Conservation (phyloP, 176 grass and related monocot genomes). For the Cocos nucifera region DNA sequence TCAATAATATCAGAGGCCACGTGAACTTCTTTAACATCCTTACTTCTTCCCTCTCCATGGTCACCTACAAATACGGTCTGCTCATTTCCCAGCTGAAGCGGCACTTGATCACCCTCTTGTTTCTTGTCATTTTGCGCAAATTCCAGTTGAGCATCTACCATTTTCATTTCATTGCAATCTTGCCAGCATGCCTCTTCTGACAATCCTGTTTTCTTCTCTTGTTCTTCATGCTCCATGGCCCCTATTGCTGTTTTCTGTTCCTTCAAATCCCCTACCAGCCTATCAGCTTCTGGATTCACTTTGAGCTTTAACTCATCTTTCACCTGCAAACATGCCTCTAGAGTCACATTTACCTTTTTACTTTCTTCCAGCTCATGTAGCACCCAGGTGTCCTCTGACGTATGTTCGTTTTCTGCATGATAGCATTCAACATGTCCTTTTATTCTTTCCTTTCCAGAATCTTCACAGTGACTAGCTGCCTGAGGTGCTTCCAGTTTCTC, state of each 20-base stretch:
- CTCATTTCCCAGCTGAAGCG: conserved; percentile 20
- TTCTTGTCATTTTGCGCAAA: conserved; percentile 18
- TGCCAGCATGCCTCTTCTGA: conserved; percentile 11
- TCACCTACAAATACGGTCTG: neutral
- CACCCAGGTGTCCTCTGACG: conserved; percentile 12
- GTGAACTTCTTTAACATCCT: neutral
- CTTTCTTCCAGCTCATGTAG: conserved; percentile 20
- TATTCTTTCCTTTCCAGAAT: conserved; percentile 20
- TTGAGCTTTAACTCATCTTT: conserved; percentile 5
- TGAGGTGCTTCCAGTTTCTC: conserved; percentile 10
- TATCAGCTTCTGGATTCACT: conserved; percentile 8
- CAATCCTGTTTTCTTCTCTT: conserved; percentile 21
- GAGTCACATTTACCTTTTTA: conserved; percentile 17
- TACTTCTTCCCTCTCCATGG: conserved; percentile 6
- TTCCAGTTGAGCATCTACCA: conserved; percentile 18
- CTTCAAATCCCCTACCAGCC: conserved; percentile 14
- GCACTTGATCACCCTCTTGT: conserved; percentile 12
- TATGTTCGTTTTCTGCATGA: conserved; percentile 20
- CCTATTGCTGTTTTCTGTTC: conserved; percentile 27
- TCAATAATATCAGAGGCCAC: too few relatives aligned
- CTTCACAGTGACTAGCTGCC: conserved; percentile 11
- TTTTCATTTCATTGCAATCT: conserved; percentile 15
- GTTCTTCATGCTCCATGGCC: conserved; percentile 18
- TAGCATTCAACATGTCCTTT: conserved; percentile 22
- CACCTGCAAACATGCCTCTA: conserved; percentile 3